phyloP scores from a whole-genome alignment of 1,139 yeast species.

The Zygosaccharomyces sapae region DNA sequence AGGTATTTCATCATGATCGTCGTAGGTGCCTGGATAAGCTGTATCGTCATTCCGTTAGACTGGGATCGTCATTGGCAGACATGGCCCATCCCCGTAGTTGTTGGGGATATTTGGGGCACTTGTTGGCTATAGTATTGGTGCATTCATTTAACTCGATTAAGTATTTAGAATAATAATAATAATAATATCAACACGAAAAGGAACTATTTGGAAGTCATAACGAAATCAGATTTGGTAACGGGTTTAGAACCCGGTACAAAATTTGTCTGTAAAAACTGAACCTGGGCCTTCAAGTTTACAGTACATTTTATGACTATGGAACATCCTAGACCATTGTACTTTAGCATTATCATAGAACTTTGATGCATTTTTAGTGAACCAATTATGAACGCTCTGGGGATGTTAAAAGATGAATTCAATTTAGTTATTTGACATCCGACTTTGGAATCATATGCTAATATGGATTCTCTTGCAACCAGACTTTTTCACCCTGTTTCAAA shows the following conservation, averaged over 20 bases:
- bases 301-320: slow-evolving; percentile 21
- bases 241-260: slow-evolving; percentile 10
- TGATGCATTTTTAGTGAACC: slow-evolving; percentile 13
- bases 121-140: slow-evolving; percentile 46
- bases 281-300: slow-evolving; percentile 33
- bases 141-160: slow-evolving; percentile 24
- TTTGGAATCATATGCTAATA: slow-evolving; percentile 18
- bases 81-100: slow-evolving; percentile 89
- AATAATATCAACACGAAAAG: slow-evolving; percentile 6
- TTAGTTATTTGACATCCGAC: slow-evolving; percentile 5
- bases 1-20: slow-evolving; percentile 46
- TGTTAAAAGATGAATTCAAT: slow-evolving; percentile 9
- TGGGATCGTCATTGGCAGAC: slow-evolving; percentile 98
- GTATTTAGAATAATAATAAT: slow-evolving; percentile 1
- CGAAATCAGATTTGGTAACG: slow-evolving; percentile 7
- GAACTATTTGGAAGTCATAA: slow-evolving; percentile 4
- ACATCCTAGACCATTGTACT: slow-evolving; percentile 13
- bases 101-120: slow-evolving; percentile 81
- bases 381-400: slow-evolving; percentile 10
- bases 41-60: slow-evolving; percentile 88
- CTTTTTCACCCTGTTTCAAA: slow-evolving; percentile 17
- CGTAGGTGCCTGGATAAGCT: slow-evolving; percentile 88
- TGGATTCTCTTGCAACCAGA: slow-evolving; percentile 15
- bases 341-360: slow-evolving; percentile 13
- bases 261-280: slow-evolving; percentile 27